These are phyloP conservation scores for Xylariaceae sp. DNA, from an alignment of 2,329 filamentous ascomycete genomes.

Conservation along the genomic window DNA sequence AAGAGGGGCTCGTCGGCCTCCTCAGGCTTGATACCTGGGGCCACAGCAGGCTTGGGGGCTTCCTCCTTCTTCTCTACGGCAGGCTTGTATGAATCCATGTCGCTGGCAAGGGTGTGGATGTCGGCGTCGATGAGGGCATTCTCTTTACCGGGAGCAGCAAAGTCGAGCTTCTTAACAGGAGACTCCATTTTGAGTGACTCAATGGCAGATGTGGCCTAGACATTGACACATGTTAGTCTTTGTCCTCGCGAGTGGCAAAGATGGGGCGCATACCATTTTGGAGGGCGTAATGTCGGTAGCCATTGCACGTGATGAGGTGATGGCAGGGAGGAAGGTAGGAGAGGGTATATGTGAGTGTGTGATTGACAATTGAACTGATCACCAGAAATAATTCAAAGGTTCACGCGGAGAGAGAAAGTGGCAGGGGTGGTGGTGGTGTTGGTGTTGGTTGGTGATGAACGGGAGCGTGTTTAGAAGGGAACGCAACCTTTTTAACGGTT, in stretches of 20 bases:
- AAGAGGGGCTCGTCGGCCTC: slow-evolving; percentile 87
- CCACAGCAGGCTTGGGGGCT: slow-evolving; percentile 37
- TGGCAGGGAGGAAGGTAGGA: slow-evolving; percentile 17
- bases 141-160: slow-evolving; percentile 73
- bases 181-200: slow-evolving; percentile 91
- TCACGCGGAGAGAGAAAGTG: slow-evolving; percentile 1
- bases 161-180: slow-evolving; percentile 84
- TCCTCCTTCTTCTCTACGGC: slow-evolving; percentile 43
- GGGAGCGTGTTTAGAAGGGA: slow-evolving; percentile 20
- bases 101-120: slow-evolving; percentile 48
- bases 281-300: slow-evolving; percentile 64
- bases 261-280: slow-evolving; percentile 50
- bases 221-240: slow-evolving; percentile 20
- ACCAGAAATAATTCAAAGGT: slow-evolving; percentile 14
- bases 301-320: slow-evolving; percentile 51
- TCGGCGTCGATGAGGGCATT: slow-evolving; percentile 58
- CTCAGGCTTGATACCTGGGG: slow-evolving; percentile 56
- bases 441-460: slow-evolving; percentile 20
- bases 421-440: slow-evolving; percentile 13
- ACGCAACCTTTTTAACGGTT: slow-evolving; percentile 24
- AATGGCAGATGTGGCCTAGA: slow-evolving; percentile 79
- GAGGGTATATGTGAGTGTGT: slow-evolving; percentile 10
- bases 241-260: slow-evolving; percentile 22
- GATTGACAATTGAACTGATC: slow-evolving; percentile 3
- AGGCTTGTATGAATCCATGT: slow-evolving; percentile 60